Percentiles rank a stretch among this genome's conserved stretches.
Evolutionary conservation across 2,329 filamentous ascomycete species (phyloP).

Genomic region (Colletotrichum noveboracense): DNA sequence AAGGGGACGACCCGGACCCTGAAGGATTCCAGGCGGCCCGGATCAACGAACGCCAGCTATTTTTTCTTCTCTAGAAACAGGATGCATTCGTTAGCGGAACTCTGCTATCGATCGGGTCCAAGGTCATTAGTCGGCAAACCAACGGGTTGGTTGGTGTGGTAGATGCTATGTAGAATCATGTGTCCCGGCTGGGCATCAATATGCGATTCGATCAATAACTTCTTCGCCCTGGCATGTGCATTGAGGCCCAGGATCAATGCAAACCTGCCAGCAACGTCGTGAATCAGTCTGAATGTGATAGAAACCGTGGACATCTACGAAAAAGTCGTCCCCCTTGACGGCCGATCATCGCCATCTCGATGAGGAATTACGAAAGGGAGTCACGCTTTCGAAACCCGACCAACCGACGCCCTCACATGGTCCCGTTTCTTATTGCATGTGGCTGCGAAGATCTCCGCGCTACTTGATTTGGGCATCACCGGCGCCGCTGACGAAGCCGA

Average conservation of each 20-base stretch:
- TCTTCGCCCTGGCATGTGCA: neutral
- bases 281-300: neutral
- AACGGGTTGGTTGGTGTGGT: neutral
- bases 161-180: neutral
- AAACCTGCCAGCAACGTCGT: neutral
- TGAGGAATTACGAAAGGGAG: neutral
- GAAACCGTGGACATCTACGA: neutral
- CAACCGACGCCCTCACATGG: neutral
- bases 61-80: neutral
- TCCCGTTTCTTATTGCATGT: neutral
- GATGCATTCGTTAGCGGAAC: neutral
- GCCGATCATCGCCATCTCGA: neutral
- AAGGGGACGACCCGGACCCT: neutral
- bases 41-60: neutral
- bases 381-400: neutral
- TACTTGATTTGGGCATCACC: conserved; percentile 2
- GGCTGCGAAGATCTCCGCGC: conserved; percentile 5
- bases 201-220: neutral
- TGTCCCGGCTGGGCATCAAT: neutral
- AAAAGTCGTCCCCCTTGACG: neutral
- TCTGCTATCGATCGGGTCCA: neutral
- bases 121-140: neutral
- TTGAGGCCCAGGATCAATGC: neutral
- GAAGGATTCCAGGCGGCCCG: neutral
- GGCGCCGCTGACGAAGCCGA: conserved; percentile 8